Evolutionary conservation across 2,329 filamentous ascomycete genomes (phyloP).

Genomic region (Ceratocystis lukuohia): DNA sequence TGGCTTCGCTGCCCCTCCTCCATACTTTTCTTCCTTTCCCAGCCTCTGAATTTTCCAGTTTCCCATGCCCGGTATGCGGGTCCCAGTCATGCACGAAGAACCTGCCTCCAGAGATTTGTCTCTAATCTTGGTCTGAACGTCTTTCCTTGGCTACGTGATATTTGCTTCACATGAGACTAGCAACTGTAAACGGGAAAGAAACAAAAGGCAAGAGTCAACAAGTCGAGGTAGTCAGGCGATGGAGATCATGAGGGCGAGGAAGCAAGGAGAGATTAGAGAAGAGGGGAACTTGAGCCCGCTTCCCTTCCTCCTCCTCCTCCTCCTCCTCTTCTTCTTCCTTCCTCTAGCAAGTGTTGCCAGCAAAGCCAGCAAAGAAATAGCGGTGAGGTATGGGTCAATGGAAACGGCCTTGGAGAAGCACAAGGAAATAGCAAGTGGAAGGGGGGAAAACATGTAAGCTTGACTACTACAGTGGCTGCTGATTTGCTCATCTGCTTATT

Average conservation of each 20-base stretch:
- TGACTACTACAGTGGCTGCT: neutral
- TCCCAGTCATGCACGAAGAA: neutral
- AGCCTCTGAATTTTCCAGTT: neutral
- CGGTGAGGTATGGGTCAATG: neutral
- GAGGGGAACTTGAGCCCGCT: neutral
- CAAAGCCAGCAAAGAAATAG: neutral
- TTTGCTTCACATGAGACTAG: neutral
- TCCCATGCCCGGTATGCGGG: neutral
- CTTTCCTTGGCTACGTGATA: neutral
- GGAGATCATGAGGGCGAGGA: neutral
- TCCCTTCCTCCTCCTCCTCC: neutral
- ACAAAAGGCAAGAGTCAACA: neutral
- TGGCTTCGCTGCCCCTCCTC: neutral
- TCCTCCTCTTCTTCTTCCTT: no score
- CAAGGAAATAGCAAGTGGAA: neutral
- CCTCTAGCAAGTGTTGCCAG: neutral
- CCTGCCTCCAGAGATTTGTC: neutral
- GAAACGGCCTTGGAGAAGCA: neutral
- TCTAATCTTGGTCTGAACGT: neutral
- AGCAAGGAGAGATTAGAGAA: neutral
- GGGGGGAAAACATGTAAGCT: neutral
- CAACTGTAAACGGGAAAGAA: neutral
- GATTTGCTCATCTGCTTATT: neutral
- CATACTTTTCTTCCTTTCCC: constrained; percentile 3
- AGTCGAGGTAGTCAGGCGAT: neutral